A percentile compares a stretch with the other conserved stretches of the same genome.
These are phyloP conservation scores for Ramaria sp. DNA, from an alignment of 768 basidiomycete genomes.

Conservation along the genomic window DNA sequence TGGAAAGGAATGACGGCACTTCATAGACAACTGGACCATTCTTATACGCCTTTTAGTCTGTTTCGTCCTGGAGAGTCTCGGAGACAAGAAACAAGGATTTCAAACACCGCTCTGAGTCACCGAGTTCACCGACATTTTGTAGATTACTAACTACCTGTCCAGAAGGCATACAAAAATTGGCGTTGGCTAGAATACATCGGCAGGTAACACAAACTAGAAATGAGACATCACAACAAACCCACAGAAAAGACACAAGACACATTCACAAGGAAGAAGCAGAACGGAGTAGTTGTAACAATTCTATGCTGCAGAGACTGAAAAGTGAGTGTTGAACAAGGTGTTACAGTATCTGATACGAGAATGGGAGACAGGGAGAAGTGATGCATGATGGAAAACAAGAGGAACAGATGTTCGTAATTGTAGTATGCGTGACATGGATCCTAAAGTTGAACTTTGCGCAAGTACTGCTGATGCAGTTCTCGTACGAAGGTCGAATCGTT, in stretches of 20 bases:
- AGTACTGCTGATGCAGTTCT: conserved; percentile 8
- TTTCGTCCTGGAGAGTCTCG: background rate
- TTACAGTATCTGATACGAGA: background rate
- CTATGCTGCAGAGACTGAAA: background rate
- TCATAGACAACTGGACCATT: background rate
- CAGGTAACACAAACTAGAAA: background rate
- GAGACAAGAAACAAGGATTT: background rate
- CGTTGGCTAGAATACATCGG: background rate
- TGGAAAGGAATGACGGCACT: no score
- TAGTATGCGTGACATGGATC: background rate
- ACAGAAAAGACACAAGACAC: background rate
- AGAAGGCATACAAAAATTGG: background rate
- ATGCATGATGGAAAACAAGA: conserved; percentile 1
- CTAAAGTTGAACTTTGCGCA: conserved; percentile 3
- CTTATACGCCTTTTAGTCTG: background rate
- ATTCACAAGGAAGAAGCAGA: background rate
- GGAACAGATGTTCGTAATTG: background rate
- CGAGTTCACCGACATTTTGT: background rate
- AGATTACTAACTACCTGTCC: no score
- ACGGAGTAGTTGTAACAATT: background rate
- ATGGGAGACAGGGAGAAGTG: background rate
- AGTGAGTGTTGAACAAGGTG: background rate
- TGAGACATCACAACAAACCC: background rate
- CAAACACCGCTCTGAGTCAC: background rate
- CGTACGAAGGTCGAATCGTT: conserved; percentile 6